Evolutionary conservation across 192 early-diverging fungal species (phyloP).

Genomic region (Phycomyces blakesleeanus): DNA sequence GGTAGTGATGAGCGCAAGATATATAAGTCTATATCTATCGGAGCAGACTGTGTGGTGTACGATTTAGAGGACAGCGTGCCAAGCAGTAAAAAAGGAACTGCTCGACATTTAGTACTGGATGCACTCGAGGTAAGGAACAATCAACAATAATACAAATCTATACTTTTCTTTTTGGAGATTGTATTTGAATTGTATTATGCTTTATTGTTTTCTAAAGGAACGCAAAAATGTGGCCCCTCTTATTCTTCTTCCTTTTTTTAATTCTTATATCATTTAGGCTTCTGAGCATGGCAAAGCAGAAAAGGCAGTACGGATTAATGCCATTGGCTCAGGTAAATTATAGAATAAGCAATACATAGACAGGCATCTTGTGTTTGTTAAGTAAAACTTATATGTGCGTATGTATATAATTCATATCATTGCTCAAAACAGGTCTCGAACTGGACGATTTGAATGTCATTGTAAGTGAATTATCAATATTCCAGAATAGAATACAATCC

Average conservation of each 20-base stretch:
- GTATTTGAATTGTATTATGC: no score
- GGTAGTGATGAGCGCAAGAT: slow-evolving; percentile 89
- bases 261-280: slow-evolving; percentile 26
- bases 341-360: no score
- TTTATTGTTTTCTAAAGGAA: no score
- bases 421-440: slow-evolving; percentile 69
- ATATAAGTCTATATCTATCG: slow-evolving; percentile 61
- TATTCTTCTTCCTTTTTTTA: slow-evolving; percentile 14
- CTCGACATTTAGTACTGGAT: slow-evolving; percentile 66
- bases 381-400: no score
- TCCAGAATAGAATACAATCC: slow-evolving; percentile 5
- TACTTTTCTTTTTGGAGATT: no score
- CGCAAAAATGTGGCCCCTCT: no score
- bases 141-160: no score
- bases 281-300: slow-evolving; percentile 68
- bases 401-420: no score
- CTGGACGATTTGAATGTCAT: slow-evolving; percentile 77
- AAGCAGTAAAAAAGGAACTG: slow-evolving; percentile 74
- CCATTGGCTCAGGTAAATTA: slow-evolving; percentile 67
- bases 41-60: slow-evolving; percentile 82
- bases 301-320: slow-evolving; percentile 88
- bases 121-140: slow-evolving; percentile 62
- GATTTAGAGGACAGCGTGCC: slow-evolving; percentile 94
- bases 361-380: no score
- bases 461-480: slow-evolving; percentile 38